A percentile compares a stretch with the other conserved stretches of the same genome.
These are phyloP conservation scores for Trichoderma sp. DNA, from an alignment of 2,329 filamentous ascomycete species.

Conservation along the genomic window DNA sequence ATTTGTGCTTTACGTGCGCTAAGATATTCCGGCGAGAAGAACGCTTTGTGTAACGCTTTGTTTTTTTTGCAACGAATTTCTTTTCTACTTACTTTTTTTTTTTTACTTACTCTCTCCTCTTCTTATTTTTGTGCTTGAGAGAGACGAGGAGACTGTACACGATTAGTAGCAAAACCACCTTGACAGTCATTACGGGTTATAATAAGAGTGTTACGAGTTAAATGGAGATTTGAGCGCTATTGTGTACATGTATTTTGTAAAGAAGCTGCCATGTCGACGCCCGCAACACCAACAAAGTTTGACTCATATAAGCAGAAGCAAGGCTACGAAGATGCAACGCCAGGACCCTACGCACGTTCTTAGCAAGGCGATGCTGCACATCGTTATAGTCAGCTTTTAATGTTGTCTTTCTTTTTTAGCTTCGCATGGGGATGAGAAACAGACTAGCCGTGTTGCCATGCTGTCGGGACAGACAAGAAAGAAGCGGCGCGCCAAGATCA, in stretches of 20 bases:
- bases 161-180: constrained; percentile 22
- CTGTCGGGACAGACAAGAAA: constrained; percentile 1
- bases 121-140: background rate
- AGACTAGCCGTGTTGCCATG: constrained; percentile 19
- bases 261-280: background rate
- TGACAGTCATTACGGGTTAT: constrained; percentile 26
- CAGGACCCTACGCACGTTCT: constrained; percentile 12
- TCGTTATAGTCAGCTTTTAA: background rate
- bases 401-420: background rate
- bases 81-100: background rate
- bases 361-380: background rate
- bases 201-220: constrained; percentile 3
- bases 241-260: background rate
- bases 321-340: background rate
- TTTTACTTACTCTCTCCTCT: background rate
- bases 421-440: background rate
- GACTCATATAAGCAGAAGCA: background rate
- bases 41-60: constrained; percentile 23
- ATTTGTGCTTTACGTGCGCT: background rate
- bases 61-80: constrained; percentile 18
- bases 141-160: constrained; percentile 14
- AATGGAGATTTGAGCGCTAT: background rate
- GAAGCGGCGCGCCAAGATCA: constrained; percentile 4
- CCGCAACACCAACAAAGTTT: constrained; percentile 1
- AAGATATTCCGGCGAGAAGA: constrained; percentile 18